phyloP scores from a whole-genome alignment of 2,329 filamentous ascomycete species.

The Calonectria pteridis region DNA sequence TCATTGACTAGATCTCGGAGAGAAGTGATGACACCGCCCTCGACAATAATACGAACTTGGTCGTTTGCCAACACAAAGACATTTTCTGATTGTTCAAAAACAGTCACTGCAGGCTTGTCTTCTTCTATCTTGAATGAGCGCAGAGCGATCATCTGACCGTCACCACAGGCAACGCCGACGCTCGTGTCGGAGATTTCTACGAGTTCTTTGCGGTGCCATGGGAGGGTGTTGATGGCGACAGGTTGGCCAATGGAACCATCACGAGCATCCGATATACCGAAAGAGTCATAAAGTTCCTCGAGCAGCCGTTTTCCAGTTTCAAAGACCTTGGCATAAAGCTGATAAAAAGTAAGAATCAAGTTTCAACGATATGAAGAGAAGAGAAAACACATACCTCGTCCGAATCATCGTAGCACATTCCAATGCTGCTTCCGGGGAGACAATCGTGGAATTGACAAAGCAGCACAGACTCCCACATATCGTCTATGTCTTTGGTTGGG shows the following conservation, averaged over 20 bases:
- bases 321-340: slow-evolving; percentile 88
- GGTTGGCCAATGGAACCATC: slow-evolving; percentile 60
- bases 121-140: slow-evolving; percentile 61
- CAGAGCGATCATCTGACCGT: slow-evolving; percentile 65
- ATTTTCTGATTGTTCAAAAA: slow-evolving; percentile 65
- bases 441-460: slow-evolving; percentile 99
- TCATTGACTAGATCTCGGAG: slow-evolving; percentile 80
- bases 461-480: slow-evolving; percentile 93
- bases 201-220: slow-evolving; percentile 85
- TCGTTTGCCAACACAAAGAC: slow-evolving; percentile 85
- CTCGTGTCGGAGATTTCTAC: slow-evolving; percentile 70
- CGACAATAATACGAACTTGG: slow-evolving; percentile 79
- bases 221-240: slow-evolving; percentile 84
- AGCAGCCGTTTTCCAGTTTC: slow-evolving; percentile 79
- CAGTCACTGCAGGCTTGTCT: slow-evolving; percentile 62
- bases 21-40: slow-evolving; percentile 84
- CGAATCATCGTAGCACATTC: slow-evolving; percentile 98
- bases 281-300: slow-evolving; percentile 74
- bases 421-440: slow-evolving; percentile 92
- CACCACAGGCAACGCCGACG: slow-evolving; percentile 68
- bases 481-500: slow-evolving; percentile 92
- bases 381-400: slow-evolving; percentile 69
- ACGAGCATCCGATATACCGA: slow-evolving; percentile 69
- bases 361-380: background rate
- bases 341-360: slow-evolving; percentile 15